Conservation (phyloP, 148 eudicot species). For the Camellia japonica region DNA sequence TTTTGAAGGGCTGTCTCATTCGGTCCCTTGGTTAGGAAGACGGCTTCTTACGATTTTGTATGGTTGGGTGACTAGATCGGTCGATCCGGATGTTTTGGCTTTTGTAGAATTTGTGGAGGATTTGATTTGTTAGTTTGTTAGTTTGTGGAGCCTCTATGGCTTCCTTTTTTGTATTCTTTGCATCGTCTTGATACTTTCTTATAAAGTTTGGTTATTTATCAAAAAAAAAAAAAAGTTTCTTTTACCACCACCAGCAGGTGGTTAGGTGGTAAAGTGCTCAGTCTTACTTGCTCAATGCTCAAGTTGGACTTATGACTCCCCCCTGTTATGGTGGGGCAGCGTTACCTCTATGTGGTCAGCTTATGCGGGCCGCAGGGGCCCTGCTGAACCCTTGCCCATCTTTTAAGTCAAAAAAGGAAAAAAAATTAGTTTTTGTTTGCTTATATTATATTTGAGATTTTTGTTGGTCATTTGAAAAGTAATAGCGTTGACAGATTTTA, state of each 20-base stretch:
- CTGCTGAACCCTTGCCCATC: background rate
- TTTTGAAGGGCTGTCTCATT: no score
- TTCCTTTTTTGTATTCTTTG: no score
- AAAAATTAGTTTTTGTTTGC: background rate
- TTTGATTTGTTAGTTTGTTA: no score
- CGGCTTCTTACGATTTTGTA: no score
- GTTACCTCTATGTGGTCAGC: background rate
- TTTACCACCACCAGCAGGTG: background rate
- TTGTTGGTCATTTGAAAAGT: background rate
- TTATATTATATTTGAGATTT: background rate
- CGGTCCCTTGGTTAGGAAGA: no score
- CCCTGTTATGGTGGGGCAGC: no score
- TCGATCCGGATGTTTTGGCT: no score
- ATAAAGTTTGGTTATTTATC: no score
- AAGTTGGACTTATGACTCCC: background rate
- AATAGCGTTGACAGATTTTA: background rate
- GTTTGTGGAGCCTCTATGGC: no score
- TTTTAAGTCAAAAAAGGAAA: background rate
- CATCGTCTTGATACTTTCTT: no score
- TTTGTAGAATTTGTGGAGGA: no score
- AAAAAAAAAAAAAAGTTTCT: background rate
- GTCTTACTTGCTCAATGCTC: background rate
- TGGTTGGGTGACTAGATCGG: no score
- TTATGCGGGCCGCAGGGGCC: background rate
- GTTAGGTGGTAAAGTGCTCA: background rate